These are phyloP conservation scores for Megacollybia platyphylla DNA, from an alignment of 1,284 basidiomycete species.

Conservation along the genomic window DNA sequence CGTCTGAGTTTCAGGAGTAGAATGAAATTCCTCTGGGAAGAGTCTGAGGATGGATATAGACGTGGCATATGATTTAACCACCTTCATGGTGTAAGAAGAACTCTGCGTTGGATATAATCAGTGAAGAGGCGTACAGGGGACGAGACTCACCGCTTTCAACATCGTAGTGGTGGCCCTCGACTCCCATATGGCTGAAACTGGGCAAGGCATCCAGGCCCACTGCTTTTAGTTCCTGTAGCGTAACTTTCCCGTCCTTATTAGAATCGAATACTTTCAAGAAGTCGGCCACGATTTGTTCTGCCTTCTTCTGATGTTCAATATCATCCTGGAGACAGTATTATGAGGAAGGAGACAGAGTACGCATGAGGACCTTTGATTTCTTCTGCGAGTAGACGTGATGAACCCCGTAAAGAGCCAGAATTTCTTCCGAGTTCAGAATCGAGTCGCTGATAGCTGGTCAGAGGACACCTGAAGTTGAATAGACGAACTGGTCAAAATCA, in stretches of 20 bases:
- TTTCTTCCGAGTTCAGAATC: conserved; percentile 67
- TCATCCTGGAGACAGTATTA: conserved; percentile 38
- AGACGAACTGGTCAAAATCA: conserved; percentile 70
- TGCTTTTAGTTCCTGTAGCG: conserved; percentile 68
- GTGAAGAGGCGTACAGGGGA: conserved; percentile 1
- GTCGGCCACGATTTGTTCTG: conserved; percentile 66
- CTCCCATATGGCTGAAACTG: conserved; percentile 79
- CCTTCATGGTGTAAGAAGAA: conserved; percentile 94
- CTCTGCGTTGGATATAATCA: conserved; percentile 20
- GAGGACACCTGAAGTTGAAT: conserved; percentile 4
- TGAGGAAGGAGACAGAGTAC: neutral
- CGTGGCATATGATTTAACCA: conserved; percentile 13
- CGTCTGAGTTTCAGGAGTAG: conserved; percentile 92
- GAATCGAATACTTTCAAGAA: conserved; percentile 72
- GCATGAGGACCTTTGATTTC: conserved; percentile 52
- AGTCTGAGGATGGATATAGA: conserved; percentile 1
- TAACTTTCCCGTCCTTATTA: conserved; percentile 69
- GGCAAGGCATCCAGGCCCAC: conserved; percentile 76
- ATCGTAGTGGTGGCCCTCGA: conserved; percentile 89
- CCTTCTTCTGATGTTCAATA: conserved; percentile 74
- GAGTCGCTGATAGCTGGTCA: conserved; percentile 36
- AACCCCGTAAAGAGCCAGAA: conserved; percentile 88
- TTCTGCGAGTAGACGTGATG: conserved; percentile 90
- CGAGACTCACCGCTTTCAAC: conserved; percentile 64
- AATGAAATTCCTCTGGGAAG: conserved; percentile 73